A percentile compares a stretch with the other conserved stretches of the same genome.
These are phyloP conservation scores for Candolleomyces efflorescens DNA, from an alignment of 768 basidiomycete species.

Conservation along the genomic window DNA sequence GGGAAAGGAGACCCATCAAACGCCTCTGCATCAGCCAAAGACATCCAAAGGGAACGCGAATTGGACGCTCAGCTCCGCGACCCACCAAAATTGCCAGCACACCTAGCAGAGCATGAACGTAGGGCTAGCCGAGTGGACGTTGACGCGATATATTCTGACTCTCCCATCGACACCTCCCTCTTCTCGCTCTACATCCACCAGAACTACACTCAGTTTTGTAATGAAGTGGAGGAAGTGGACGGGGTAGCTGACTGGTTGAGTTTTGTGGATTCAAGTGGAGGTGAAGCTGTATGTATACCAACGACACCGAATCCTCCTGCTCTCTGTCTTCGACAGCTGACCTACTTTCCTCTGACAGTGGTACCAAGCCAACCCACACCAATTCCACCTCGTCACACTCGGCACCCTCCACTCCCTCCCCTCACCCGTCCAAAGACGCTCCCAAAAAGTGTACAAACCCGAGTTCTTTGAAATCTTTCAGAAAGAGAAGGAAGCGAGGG, in stretches of 20 bases:
- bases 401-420: conserved; percentile 87
- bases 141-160: conserved; percentile 77
- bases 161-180: conserved; percentile 87
- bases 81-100: conserved; percentile 51
- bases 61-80: conserved; percentile 53
- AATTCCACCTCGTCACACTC: conserved; percentile 81
- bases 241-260: conserved; percentile 73
- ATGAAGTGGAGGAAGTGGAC: conserved; percentile 68
- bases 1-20: conserved; percentile 72
- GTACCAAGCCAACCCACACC: conserved; percentile 72
- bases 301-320: too few species aligned
- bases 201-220: conserved; percentile 85
- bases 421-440: conserved; percentile 71
- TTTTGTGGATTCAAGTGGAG: conserved; percentile 66
- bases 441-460: conserved; percentile 86
- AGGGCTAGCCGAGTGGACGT: conserved; percentile 70
- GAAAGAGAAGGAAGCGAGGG: conserved; percentile 56
- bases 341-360: conserved; percentile 34
- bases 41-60: conserved; percentile 56
- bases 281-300: conserved; percentile 54
- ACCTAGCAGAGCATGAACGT: conserved; percentile 58
- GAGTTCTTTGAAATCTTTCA: conserved; percentile 69
- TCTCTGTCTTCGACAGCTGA: neutral
- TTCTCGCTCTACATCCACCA: conserved; percentile 92
- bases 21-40: conserved; percentile 54